Conservation (phyloP, 257 asterid species). For the Forsythia suspensa region DNA sequence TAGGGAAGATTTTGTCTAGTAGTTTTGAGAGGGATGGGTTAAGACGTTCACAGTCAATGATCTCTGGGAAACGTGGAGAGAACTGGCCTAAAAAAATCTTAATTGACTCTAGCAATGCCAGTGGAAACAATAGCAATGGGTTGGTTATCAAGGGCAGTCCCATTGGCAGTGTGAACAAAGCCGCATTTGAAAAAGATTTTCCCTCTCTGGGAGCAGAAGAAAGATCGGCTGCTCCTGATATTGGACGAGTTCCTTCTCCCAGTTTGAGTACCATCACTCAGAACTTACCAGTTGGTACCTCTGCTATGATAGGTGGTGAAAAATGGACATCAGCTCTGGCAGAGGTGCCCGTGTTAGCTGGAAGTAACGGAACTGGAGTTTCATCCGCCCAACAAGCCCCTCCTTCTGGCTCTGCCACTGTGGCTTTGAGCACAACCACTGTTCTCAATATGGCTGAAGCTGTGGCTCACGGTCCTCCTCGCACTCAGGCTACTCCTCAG, state of each 20-base stretch:
- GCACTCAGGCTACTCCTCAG: conserved; percentile 57
- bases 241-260: conserved; percentile 74
- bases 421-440: conserved; percentile 36
- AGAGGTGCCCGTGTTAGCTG: conserved; percentile 54
- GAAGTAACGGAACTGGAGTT: conserved; percentile 37
- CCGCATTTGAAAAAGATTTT: conserved; percentile 55
- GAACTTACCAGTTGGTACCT: conserved; percentile 46
- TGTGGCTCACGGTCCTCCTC: conserved; percentile 68
- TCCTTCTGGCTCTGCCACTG: conserved; percentile 37
- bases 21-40: conserved; percentile 63
- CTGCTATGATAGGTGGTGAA: conserved; percentile 55
- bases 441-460: conserved; percentile 85
- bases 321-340: conserved; percentile 84
- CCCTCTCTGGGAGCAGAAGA: conserved; percentile 64
- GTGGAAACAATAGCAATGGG: conserved; percentile 41
- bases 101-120: conserved; percentile 34
- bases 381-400: conserved; percentile 43
- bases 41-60: conserved; percentile 70
- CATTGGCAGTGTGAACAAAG: conserved; percentile 42
- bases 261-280: conserved; percentile 54
- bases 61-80: conserved; percentile 58
- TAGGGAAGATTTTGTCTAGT: conserved; percentile 36
- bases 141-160: conserved; percentile 34
- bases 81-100: conserved; percentile 47
- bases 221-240: conserved; percentile 44